Conservation (phyloP, 139 green algal species). For the Chlorella sp. region DNA sequence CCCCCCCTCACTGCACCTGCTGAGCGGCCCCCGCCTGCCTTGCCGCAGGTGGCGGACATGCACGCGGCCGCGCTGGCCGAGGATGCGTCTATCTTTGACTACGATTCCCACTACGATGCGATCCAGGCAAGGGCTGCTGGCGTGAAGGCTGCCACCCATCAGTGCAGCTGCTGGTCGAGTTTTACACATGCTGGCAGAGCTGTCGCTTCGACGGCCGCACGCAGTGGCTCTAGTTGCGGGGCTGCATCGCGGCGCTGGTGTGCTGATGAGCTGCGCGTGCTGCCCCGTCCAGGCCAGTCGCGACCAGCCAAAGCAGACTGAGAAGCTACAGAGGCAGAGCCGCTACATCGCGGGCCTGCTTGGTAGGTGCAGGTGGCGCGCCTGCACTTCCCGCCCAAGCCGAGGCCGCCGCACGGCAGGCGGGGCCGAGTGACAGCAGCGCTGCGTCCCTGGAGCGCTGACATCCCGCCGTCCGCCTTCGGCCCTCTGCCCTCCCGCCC, state of each 20-base stretch:
- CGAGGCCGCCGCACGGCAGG: too few species aligned
- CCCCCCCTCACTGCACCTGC: too few species aligned
- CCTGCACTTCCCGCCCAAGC: too few species aligned
- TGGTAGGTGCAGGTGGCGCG: background rate
- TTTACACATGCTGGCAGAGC: conserved; percentile 12
- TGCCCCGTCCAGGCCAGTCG: too few species aligned
- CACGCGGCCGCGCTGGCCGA: conserved; percentile 84
- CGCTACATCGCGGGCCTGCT: conserved; percentile 80
- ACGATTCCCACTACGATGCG: conserved; percentile 89
- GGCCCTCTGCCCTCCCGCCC: background rate
- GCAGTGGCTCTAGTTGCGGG: too few species aligned
- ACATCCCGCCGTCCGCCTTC: too few species aligned
- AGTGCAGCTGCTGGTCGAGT: background rate
- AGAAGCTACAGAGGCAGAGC: conserved; percentile 66
- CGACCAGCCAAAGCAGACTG: conserved; percentile 59
- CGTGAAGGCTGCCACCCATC: background rate
- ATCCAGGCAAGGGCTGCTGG: conserved; percentile 57
- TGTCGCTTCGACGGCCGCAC: too few species aligned
- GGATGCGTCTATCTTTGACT: conserved; percentile 93
- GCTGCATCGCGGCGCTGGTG: too few species aligned
- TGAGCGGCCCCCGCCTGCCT: background rate
- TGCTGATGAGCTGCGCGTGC: too few species aligned
- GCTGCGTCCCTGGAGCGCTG: too few species aligned
- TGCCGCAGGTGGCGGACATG: conserved; percentile 64
- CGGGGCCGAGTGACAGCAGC: too few species aligned